These are phyloP conservation scores for Stephania cephalantha DNA, from an alignment of 164 flowering plant species.

Conservation along the genomic window DNA sequence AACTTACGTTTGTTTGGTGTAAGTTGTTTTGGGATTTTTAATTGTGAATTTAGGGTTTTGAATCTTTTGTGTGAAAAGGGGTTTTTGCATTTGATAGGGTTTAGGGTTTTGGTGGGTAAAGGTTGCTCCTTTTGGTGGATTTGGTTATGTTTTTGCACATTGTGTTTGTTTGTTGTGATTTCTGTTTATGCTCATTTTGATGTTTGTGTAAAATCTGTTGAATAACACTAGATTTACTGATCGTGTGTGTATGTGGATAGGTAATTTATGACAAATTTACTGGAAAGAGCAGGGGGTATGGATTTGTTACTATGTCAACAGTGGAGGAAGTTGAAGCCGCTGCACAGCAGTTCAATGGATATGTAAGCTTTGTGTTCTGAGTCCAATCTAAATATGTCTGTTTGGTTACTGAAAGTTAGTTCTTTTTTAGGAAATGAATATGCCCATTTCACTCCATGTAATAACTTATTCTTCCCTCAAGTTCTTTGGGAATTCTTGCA, in stretches of 20 bases:
- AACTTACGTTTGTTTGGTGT: neutral
- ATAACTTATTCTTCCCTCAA: neutral
- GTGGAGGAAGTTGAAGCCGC: conserved; percentile 76
- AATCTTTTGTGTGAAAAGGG: neutral
- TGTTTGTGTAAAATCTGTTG: neutral
- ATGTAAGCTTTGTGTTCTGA: conserved; percentile 42
- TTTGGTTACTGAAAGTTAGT: too few species aligned
- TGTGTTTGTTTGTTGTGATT: too few species aligned
- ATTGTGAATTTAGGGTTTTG: neutral
- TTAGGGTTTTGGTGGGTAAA: neutral
- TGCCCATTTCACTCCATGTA: neutral
- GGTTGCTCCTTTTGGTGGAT: too few species aligned
- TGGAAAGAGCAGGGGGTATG: conserved; percentile 96
- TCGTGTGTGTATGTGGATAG: conserved; percentile 31
- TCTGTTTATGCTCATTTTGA: too few species aligned
- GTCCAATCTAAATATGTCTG: too few species aligned
- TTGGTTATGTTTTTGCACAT: too few species aligned
- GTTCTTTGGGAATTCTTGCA: too few species aligned
- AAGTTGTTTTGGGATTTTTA: neutral
- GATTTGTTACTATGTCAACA: conserved; percentile 90
- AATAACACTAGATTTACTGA: neutral
- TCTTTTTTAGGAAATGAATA: neutral
- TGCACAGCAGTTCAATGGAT: conserved; percentile 78
- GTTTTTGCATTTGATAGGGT: neutral
- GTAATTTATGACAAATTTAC: conserved; percentile 85